A percentile compares a stretch with the other conserved stretches of the same genome.
Evolutionary conservation across 208 protist genomes (phyloP).

Genomic region (Tritrichomonas foetus): DNA sequence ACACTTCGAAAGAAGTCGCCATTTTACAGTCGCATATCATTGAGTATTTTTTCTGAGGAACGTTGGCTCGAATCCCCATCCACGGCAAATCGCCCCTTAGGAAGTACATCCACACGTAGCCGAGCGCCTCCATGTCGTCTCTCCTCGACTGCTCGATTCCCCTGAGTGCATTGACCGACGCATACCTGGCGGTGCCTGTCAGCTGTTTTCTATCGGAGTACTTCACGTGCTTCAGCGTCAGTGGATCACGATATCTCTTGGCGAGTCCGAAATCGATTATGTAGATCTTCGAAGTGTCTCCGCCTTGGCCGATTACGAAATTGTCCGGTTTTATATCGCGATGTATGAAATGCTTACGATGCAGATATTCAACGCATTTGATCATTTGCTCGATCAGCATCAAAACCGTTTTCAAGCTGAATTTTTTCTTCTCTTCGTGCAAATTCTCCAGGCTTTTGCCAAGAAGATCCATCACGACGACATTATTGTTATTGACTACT

Average conservation of each 20-base stretch:
- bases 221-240: conserved; percentile 94
- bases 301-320: conserved; percentile 87
- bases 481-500: conserved; percentile 86
- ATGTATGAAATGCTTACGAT: conserved; percentile 92
- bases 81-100: conserved; percentile 77
- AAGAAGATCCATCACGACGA: conserved; percentile 95
- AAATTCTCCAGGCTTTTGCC: conserved; percentile 94
- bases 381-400: conserved; percentile 86
- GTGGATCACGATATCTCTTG: conserved; percentile 96
- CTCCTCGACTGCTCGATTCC: conserved; percentile 80
- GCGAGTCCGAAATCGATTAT: conserved; percentile 72
- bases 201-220: conserved; percentile 97
- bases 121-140: conserved; percentile 78
- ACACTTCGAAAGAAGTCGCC: conserved; percentile 75
- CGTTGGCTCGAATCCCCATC: conserved; percentile 65
- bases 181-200: conserved; percentile 98
- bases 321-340: conserved; percentile 70
- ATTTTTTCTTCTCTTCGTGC: conserved; percentile 65
- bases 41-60: conserved; percentile 95
- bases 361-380: conserved; percentile 80
- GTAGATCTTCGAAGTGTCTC: conserved; percentile 52
- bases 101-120: conserved; percentile 98
- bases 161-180: conserved; percentile 96
- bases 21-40: conserved; percentile 91
- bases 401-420: conserved; percentile 89